Base-by-base conservation (phyloP, 2,329 filamentous ascomycete species). In the Grosmannia huntii region DNA sequence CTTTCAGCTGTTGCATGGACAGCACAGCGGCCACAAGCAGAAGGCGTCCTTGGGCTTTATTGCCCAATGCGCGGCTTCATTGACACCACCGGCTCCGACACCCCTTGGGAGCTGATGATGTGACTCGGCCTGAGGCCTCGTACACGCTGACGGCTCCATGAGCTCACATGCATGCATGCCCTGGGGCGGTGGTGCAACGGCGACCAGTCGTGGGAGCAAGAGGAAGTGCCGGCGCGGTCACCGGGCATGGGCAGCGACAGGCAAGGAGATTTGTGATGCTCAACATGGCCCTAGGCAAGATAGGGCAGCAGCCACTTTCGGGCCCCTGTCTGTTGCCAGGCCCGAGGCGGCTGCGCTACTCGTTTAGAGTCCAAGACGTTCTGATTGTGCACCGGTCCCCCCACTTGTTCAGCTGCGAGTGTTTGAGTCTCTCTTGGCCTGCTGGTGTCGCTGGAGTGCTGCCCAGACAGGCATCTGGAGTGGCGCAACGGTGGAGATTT, bases 401-500 rank as follows among this genome's bases (percentile, higher is more conserved):
- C 48, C 48, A 50, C 48, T 50, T 50, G 48, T 31, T 50, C 48
- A 38, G 51, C 31, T 53, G 31, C 33, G 36, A 36, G 31, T 38
- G 51, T 36, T 21, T 36, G 31, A 14, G 28, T 36, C 33, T 53
- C n/a, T 36, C 33, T 53, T 28, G 25, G 5, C 48, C 48, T 50
- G 48, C 21, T 50, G 48, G 23, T 23, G 25, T 25, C 21, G 12
- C 21, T 44, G 41, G 6, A 7, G 41, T n/a, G 4, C 19, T 44
- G 41, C 6, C 41, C 41, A 31, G 31, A 51, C 49, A 51, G 49
- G 5, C 21, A 53, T 53, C 27, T 21, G 36, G 28, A 50, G 56
- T 57, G 56, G 56, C 50, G 56, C 49, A 57, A 57, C 56, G 49
- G 56, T 57, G 56, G 38, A 27, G 56, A 57, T 33, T 11, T 50